These are phyloP conservation scores for Trypanosoma vivax DNA, from an alignment of 208 protist species.

Conservation along the genomic window DNA sequence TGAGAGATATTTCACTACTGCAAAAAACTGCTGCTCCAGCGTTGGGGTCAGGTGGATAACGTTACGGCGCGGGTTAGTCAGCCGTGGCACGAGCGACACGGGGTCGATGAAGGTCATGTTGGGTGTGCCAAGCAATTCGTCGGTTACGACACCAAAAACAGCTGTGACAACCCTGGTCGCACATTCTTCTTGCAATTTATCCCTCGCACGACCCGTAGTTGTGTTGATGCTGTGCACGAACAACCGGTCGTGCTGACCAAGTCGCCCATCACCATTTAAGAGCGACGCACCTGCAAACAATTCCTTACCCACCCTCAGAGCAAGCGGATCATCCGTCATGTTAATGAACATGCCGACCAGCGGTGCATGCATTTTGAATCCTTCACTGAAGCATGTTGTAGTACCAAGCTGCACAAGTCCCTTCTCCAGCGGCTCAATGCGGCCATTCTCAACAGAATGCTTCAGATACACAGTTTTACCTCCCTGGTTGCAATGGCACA, in stretches of 20 bases:
- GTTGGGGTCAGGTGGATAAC: constrained; percentile 23
- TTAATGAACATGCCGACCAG: neutral
- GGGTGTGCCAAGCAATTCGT: neutral
- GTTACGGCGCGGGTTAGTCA: constrained; percentile 6
- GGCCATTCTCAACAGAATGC: neutral
- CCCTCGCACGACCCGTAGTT: no score
- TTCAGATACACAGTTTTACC: constrained; percentile 9
- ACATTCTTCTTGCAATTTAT: neutral
- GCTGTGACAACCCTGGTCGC: neutral
- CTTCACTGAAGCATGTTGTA: constrained; percentile 1
- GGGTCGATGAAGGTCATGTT: constrained; percentile 2
- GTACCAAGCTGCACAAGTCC: neutral
- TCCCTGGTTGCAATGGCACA: constrained; percentile 16
- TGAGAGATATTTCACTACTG: neutral
- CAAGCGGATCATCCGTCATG: neutral
- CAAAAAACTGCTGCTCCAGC: constrained; percentile 28
- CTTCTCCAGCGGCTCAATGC: neutral
- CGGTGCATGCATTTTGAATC: neutral
- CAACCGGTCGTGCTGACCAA: no score
- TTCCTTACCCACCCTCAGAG: neutral
- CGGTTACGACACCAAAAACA: neutral
- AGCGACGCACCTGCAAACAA: neutral
- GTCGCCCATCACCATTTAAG: neutral
- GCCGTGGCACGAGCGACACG: neutral
- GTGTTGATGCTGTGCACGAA: no score